phyloP scores from a whole-genome alignment of 2,329 filamentous ascomycete genomes.

The Ophiocordyceps camponoti-floridani region DNA sequence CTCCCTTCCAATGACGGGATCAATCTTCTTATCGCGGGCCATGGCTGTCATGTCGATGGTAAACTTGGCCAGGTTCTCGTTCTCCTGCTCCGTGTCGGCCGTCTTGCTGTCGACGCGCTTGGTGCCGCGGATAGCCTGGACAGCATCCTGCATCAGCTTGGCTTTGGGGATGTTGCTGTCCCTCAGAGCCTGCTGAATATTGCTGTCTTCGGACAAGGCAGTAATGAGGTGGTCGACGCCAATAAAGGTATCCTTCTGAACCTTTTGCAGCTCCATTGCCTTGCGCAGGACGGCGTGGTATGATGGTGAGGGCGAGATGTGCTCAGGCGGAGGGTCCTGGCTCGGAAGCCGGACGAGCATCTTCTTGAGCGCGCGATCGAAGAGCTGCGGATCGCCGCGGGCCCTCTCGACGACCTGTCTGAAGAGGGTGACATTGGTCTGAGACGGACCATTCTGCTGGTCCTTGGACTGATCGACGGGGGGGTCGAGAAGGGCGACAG shows the following conservation, averaged over 20 bases:
- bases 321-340: conserved; percentile 87
- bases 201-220: conserved; percentile 60
- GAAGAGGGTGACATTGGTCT: conserved; percentile 57
- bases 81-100: conserved; percentile 79
- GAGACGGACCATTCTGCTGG: conserved; percentile 58
- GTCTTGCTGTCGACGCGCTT: conserved; percentile 91
- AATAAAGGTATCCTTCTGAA: conserved; percentile 92
- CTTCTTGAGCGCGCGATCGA: conserved; percentile 86
- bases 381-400: conserved; percentile 76
- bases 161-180: conserved; percentile 84
- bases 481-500: conserved; percentile 63
- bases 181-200: conserved; percentile 55
- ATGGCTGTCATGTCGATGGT: conserved; percentile 96
- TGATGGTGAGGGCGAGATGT: conserved; percentile 62
- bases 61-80: conserved; percentile 94
- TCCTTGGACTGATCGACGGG: conserved; percentile 63
- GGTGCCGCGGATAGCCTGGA: conserved; percentile 81
- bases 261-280: conserved; percentile 80
- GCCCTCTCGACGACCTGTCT: conserved; percentile 87
- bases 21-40: conserved; percentile 93
- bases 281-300: conserved; percentile 71
- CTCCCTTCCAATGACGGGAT: conserved; percentile 91
- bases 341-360: conserved; percentile 75
- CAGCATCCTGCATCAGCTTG: conserved; percentile 79
- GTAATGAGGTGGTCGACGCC: conserved; percentile 90